Percentiles rank a stretch among this genome's conserved stretches.
Evolutionary conservation across 176 grass and related monocot genomes (phyloP).

Genomic region (Bolboschoenus planiculmis): DNA sequence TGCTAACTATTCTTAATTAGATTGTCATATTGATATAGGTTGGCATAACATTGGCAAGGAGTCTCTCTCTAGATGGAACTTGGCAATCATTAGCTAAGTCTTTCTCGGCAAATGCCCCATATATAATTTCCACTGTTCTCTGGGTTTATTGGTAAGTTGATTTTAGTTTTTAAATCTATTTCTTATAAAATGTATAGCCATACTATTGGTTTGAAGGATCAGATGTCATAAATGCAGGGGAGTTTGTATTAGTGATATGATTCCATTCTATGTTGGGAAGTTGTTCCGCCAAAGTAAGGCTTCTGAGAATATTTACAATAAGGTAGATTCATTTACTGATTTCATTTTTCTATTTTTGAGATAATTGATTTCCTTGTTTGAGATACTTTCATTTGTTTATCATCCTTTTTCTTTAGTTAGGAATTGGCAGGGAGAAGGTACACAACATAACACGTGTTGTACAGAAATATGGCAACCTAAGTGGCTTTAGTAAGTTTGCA

Average conservation of each 20-base stretch:
- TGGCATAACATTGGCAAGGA: constrained; percentile 78
- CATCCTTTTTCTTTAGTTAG: constrained; percentile 51
- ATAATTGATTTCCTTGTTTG: not conserved
- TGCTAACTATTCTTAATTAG: constrained; percentile 1
- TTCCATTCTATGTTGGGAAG: constrained; percentile 75
- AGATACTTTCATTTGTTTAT: not conserved
- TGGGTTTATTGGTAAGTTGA: constrained; percentile 85
- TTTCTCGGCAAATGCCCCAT: constrained; percentile 60
- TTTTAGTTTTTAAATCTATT: constrained; percentile 2
- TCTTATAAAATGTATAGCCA: not conserved
- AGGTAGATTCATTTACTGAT: constrained; percentile 37
- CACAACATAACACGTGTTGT: constrained; percentile 39
- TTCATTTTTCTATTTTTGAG: not conserved
- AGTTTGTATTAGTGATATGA: constrained; percentile 85
- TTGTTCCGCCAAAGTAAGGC: constrained; percentile 67
- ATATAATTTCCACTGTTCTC: constrained; percentile 66
- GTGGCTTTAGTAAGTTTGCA: constrained; percentile 70
- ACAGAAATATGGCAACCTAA: constrained; percentile 79
- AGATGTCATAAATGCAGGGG: constrained; percentile 43
- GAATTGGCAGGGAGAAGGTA: constrained; percentile 70
- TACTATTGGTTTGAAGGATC: constrained; percentile 3
- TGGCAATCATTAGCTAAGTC: constrained; percentile 65
- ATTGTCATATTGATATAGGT: constrained; percentile 42
- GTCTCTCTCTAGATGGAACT: constrained; percentile 66
- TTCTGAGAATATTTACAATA: constrained; percentile 60